Evolutionary conservation across 139 green algal genomes (phyloP), one percentile per base, ranked within the genome.

Genomic region (Chlorella sp.): DNA sequence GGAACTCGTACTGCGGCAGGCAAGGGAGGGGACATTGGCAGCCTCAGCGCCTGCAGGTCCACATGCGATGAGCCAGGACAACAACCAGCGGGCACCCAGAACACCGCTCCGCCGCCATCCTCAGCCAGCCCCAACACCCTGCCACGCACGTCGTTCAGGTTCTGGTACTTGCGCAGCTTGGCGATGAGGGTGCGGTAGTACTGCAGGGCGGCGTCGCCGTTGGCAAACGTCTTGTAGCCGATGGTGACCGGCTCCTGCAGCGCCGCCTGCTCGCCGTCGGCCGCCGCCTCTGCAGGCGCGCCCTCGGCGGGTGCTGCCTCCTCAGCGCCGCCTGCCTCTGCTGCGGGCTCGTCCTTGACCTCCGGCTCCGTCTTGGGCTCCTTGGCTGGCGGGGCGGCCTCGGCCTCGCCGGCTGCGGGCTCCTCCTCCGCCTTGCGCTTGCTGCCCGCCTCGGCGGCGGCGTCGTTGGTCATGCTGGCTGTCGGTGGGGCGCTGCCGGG

Each of bases 1-100:
- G 79, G 62, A 90, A 85, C 90, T 97, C 94, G 56, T 97, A 97
- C 91, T 96, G 88, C 79, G 30, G 40, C 24, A 38, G 28, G 30
- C 26, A 54, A 32, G 67, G 51, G 44, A 70, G 69, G 67, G 16
- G 43, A 70, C 32, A 5, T 48, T 26, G 64, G 26, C 7, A 62
- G 26, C 38, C 32, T 14, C 38, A 62, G 14, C 14, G 51, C 14
- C 51, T 60, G 51, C 51, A 60, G n/a, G 13, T 60, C 2, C 51
- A 24, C 46, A 60, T 60, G 9, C 51, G 24, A 11, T 16, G 16
- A 11, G 24, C 13, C 51, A 26, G 13, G 46, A 8, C 9, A 60
- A 60, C 51, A 22, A 40, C 32, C 64, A 70, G 64, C 64, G 64
- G 64, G 32, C n/a, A 40, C n/a, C 32, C 64, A 24, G 64, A 11